Conservation (phyloP, 2,329 filamentous ascomycete genomes). For the Penicillium sp. region DNA sequence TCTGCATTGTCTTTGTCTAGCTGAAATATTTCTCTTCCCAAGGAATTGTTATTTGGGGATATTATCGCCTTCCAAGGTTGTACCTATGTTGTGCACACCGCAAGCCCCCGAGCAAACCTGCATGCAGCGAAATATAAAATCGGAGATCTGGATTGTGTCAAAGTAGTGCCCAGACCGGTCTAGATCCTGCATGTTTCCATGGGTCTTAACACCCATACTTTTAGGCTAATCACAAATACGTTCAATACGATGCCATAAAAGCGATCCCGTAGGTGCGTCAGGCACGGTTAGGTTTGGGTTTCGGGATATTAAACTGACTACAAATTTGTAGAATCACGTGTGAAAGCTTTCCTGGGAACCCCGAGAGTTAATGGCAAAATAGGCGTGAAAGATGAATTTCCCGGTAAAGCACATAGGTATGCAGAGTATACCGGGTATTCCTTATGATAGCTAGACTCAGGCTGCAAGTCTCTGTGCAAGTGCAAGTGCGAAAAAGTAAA, state of each 20-base stretch:
- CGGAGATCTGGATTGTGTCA: neutral
- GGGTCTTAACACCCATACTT: neutral
- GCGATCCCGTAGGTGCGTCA: neutral
- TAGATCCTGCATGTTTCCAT: neutral
- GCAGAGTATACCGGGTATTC: neutral
- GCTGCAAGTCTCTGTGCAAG: neutral
- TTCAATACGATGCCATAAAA: no score
- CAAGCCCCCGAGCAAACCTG: no score
- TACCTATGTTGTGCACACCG: no score
- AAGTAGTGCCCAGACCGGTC: neutral
- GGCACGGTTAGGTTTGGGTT: neutral
- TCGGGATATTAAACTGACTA: neutral
- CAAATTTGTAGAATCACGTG: neutral
- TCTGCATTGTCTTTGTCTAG: no score
- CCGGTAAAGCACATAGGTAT: neutral
- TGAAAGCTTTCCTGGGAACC: no score
- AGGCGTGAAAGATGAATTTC: neutral
- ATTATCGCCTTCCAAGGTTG: no score
- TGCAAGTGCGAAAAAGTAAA: no score
- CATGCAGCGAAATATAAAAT: no score
- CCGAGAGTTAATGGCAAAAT: neutral
- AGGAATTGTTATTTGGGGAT: no score
- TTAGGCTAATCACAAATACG: neutral
- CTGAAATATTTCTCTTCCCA: no score
- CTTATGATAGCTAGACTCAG: neutral